Conservation (phyloP, 2,329 filamentous ascomycete genomes). For the Zymoseptoria passerinii region DNA sequence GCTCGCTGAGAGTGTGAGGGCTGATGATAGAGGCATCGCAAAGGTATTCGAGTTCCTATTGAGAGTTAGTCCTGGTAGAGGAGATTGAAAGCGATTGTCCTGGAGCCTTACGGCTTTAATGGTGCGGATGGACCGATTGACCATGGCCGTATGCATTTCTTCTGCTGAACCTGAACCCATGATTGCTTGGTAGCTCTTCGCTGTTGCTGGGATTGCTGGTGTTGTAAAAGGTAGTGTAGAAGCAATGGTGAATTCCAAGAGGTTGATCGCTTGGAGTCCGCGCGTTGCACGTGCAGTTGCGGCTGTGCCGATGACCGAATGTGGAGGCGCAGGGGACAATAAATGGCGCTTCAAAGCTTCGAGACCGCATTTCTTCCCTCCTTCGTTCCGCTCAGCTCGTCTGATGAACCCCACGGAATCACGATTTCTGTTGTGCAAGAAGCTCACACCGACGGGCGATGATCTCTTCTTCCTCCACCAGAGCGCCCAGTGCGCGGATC, state of each 20-base stretch:
- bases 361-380: background rate
- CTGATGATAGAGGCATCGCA: constrained; percentile 73
- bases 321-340: background rate
- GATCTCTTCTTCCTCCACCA: background rate
- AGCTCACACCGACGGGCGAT: background rate
- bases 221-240: background rate
- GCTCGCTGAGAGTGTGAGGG: constrained; percentile 64
- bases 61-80: constrained; percentile 11
- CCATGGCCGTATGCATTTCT: constrained; percentile 49
- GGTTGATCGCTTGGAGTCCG: background rate
- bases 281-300: background rate
- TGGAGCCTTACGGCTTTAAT: constrained; percentile 56
- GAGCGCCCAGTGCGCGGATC: background rate
- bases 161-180: constrained; percentile 30
- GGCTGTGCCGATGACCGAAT: background rate
- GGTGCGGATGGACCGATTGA: constrained; percentile 76
- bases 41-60: constrained; percentile 81
- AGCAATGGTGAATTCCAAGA: background rate
- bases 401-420: background rate
- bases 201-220: background rate
- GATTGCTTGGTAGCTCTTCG: background rate
- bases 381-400: background rate
- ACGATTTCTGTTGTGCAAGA: background rate
- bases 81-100: constrained; percentile 1
- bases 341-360: background rate